These are phyloP conservation scores for Buxus sempervirens DNA, from an alignment of 164 flowering plant species.

Conservation along the genomic window DNA sequence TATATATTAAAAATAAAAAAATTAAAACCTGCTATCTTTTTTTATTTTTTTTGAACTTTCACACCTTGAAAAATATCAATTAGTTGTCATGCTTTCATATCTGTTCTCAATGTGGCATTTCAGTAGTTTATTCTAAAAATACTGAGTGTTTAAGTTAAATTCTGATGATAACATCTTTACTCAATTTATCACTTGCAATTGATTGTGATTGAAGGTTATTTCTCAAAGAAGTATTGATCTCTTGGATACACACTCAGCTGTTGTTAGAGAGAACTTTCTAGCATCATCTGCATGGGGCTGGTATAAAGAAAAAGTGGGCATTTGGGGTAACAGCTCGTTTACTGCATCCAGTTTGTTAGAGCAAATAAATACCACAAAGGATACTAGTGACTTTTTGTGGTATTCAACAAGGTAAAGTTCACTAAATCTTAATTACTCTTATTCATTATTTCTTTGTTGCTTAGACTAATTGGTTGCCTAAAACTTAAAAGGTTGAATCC, in stretches of 20 bases:
- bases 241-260: slow-evolving; percentile 11
- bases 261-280: slow-evolving; percentile 14
- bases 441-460: background rate
- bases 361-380: slow-evolving; percentile 67
- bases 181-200: slow-evolving; percentile 1
- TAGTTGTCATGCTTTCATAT: background rate
- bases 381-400: slow-evolving; percentile 62
- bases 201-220: slow-evolving; percentile 27
- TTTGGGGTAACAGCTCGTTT: slow-evolving; percentile 37
- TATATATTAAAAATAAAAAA: too few species aligned
- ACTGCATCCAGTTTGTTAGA: slow-evolving; percentile 42
- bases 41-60: background rate
- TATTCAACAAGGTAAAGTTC: slow-evolving; percentile 44
- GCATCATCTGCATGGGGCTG: slow-evolving; percentile 38
- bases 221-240: slow-evolving; percentile 33
- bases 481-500: background rate
- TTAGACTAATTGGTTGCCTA: background rate
- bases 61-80: background rate
- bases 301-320: slow-evolving; percentile 40
- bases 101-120: background rate
- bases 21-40: background rate
- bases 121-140: background rate
- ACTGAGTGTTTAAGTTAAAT: background rate
- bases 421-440: background rate
- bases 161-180: background rate